Conservation (phyloP, 75 land plant genomes). For the Pinus albicaulis region DNA sequence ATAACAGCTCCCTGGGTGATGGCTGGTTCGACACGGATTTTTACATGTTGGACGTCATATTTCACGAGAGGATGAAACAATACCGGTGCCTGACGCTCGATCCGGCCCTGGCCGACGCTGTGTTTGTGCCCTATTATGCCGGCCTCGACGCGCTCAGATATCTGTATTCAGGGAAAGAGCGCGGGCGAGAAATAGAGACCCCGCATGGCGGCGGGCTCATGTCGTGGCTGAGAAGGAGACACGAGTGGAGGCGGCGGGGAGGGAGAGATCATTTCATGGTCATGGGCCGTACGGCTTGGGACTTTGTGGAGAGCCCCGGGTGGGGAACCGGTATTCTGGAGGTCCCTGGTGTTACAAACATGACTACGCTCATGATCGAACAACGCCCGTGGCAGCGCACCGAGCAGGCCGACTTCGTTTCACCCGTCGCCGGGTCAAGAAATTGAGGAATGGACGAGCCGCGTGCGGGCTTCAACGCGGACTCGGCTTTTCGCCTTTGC, state of each 20-base stretch:
- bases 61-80: slow-evolving; percentile 7
- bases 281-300: too few relatives aligned
- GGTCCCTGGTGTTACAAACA: neutral
- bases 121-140: slow-evolving; percentile 18
- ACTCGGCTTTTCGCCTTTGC: neutral
- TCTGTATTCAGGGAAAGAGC: too few relatives aligned
- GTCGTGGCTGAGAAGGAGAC: too few relatives aligned
- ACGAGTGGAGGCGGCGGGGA: too few relatives aligned
- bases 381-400: slow-evolving; percentile 10
- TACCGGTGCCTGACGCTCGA: neutral
- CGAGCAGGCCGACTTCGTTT: neutral
- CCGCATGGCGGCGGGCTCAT: too few relatives aligned
- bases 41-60: slow-evolving; percentile 18
- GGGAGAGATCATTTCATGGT: too few relatives aligned
- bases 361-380: slow-evolving; percentile 4
- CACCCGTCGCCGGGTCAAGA: neutral
- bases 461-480: neutral
- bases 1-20: too few relatives aligned
- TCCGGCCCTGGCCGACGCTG: neutral
- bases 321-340: neutral
- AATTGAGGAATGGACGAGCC: neutral
- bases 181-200: too few relatives aligned
- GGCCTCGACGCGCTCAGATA: neutral
- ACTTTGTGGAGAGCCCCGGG: neutral
- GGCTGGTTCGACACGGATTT: neutral